A percentile compares a stretch with the other conserved stretches of the same genome.
These are phyloP conservation scores for Kwoniella sp. DNA, from an alignment of 768 basidiomycete genomes.

Conservation along the genomic window DNA sequence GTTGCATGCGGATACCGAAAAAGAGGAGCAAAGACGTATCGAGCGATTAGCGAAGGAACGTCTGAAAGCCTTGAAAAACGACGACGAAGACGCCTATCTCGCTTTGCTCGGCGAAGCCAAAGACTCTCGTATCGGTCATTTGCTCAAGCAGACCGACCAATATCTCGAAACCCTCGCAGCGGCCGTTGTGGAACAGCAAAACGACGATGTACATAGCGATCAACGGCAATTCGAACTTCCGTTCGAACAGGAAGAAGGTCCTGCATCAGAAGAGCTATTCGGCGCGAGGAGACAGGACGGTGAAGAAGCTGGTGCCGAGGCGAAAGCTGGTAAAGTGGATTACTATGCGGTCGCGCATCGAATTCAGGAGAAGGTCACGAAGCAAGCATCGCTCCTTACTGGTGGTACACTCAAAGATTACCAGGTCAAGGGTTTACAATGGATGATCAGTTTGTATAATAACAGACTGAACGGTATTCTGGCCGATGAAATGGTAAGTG, in stretches of 20 bases:
- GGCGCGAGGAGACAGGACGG: conserved; percentile 70
- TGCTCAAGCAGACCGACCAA: conserved; percentile 87
- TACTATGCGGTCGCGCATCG: conserved; percentile 95
- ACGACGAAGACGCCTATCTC: conserved; percentile 99
- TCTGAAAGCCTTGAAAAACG: conserved; percentile 93
- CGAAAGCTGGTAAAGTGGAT: conserved; percentile 76
- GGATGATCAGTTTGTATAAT: conserved; percentile 98
- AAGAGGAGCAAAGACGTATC: conserved; percentile 96
- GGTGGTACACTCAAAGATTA: conserved; percentile 94
- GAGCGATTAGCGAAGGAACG: conserved; percentile 96
- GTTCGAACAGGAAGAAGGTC: conserved; percentile 69
- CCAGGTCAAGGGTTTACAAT: conserved; percentile 90
- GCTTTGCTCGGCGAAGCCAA: conserved; percentile 98
- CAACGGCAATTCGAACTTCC: conserved; percentile 45
- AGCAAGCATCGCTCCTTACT: conserved; percentile 63
- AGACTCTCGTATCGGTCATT: conserved; percentile 96
- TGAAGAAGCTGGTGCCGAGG: conserved; percentile 62
- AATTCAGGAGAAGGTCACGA: conserved; percentile 78
- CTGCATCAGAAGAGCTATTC: conserved; percentile 83
- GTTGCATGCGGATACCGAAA: conserved; percentile 88
- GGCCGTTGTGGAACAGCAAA: conserved; percentile 90
- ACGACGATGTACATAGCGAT: conserved; percentile 61
- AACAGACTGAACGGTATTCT: conserved; percentile 92
- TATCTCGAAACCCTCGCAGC: conserved; percentile 95
- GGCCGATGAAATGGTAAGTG: conserved; percentile 65